A percentile compares a stretch with the other conserved stretches of the same genome.
These are phyloP conservation scores for Vitis hybrid DNA, from an alignment of 177 flowering plant species.

Conservation along the genomic window DNA sequence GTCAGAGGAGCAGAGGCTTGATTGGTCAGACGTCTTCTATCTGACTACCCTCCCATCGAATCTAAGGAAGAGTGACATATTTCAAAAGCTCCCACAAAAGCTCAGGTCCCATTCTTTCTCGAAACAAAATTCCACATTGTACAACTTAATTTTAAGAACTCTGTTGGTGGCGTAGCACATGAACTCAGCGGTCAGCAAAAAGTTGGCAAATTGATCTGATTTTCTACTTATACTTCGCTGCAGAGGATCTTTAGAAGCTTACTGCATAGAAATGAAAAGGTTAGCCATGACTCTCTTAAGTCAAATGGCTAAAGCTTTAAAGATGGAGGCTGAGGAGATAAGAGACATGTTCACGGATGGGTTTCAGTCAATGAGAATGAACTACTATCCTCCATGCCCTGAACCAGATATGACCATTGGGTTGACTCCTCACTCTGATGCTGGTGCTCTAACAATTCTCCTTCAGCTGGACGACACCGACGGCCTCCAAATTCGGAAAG, in stretches of 20 bases:
- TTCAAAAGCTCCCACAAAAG: constrained; percentile 5
- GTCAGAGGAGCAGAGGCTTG: constrained; percentile 26
- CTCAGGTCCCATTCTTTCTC: neutral
- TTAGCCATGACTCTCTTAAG: constrained; percentile 2
- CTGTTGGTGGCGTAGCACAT: too few species aligned
- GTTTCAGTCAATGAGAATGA: too few species aligned
- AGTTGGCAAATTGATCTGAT: neutral
- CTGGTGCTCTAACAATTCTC: constrained; percentile 19
- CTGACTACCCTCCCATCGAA: constrained; percentile 4
- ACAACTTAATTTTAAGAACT: too few species aligned
- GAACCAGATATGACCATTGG: constrained; percentile 21
- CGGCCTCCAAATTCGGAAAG: constrained; percentile 25
- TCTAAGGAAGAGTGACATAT: neutral
- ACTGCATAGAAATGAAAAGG: constrained; percentile 7
- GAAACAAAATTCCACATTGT: neutral
- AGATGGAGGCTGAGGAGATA: too few species aligned
- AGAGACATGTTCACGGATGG: too few species aligned
- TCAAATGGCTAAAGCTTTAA: too few species aligned
- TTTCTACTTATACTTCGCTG: neutral
- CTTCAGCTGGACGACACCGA: constrained; percentile 18
- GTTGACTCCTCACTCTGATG: constrained; percentile 25
- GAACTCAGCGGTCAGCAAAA: too few species aligned
- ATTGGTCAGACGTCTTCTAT: constrained; percentile 24
- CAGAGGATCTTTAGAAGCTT: constrained; percentile 18
- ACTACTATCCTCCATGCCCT: constrained; percentile 5